Conservation (phyloP, 1,139 yeast species). For the Magnusiomyces magnusii region DNA sequence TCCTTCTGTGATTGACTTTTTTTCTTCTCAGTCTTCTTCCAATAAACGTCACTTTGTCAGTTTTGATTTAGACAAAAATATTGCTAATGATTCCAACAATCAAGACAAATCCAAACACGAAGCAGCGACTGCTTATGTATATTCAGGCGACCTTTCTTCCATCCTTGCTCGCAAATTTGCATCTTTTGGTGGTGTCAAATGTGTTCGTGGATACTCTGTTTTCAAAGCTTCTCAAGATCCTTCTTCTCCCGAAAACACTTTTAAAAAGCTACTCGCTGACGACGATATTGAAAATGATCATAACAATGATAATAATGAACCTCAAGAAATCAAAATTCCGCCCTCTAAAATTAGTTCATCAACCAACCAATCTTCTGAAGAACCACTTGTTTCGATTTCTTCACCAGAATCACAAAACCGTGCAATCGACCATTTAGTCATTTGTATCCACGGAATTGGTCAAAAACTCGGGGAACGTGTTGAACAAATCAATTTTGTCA, state of each 20-base stretch:
- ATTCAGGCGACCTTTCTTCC: slow-evolving; percentile 10
- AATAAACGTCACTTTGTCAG: not conserved
- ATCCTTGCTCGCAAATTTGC: slow-evolving; percentile 9
- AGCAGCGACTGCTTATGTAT: slow-evolving; percentile 12
- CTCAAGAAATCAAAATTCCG: not conserved
- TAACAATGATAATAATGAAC: slow-evolving; percentile 1
- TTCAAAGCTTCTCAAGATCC: slow-evolving; percentile 1
- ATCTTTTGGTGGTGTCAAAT: slow-evolving; percentile 20
- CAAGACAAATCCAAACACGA: not conserved
- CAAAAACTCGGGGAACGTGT: slow-evolving; percentile 69
- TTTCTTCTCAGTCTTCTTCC: not conserved
- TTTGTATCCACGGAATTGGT: slow-evolving; percentile 89
- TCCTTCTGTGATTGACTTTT: not conserved
- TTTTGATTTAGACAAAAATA: not conserved
- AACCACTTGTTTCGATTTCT: not conserved
- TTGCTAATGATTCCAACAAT: not conserved
- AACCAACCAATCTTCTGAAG: not conserved
- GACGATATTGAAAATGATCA: not conserved
- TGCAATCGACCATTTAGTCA: slow-evolving; percentile 63
- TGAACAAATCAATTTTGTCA: slow-evolving; percentile 76
- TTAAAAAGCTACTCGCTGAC: slow-evolving; percentile 2
- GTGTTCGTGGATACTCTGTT: slow-evolving; percentile 24
- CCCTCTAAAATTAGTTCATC: not conserved
- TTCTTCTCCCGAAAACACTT: slow-evolving; percentile 12
- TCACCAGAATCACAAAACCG: not conserved